A percentile compares a stretch with the other conserved stretches of the same genome.
phyloP scores from a whole-genome alignment of 2,329 filamentous ascomycete genomes.

The Fulvia fulva region DNA sequence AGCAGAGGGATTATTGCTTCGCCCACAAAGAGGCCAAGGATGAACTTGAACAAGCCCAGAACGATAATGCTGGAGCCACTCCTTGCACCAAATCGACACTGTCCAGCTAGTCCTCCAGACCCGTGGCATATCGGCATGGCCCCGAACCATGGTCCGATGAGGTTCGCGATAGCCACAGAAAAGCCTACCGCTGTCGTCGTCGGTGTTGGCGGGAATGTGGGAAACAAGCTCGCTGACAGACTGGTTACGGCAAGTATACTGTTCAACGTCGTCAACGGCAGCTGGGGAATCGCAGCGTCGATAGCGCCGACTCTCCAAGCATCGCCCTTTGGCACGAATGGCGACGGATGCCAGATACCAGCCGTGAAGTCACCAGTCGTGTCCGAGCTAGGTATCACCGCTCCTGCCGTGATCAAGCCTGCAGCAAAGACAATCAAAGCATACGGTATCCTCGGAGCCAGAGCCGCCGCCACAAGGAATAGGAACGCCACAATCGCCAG shows the following conservation, averaged over 20 bases:
- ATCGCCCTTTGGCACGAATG: constrained; percentile 43
- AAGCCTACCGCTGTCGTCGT: constrained; percentile 73
- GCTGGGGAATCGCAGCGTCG: constrained; percentile 73
- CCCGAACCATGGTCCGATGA: constrained; percentile 83
- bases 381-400: constrained; percentile 35
- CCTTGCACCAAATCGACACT: constrained; percentile 86
- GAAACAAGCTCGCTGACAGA: constrained; percentile 72
- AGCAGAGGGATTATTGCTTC: constrained; percentile 69
- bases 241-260: constrained; percentile 85
- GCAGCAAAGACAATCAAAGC: constrained; percentile 68
- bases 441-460: constrained; percentile 67
- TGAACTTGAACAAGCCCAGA: constrained; percentile 70
- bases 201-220: constrained; percentile 52
- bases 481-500: constrained; percentile 74
- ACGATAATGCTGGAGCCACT: constrained; percentile 80
- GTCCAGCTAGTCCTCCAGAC: constrained; percentile 82
- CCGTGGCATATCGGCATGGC: constrained; percentile 96
- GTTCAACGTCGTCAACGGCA: constrained; percentile 88
- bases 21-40: constrained; percentile 72
- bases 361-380: constrained; percentile 40
- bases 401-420: constrained; percentile 61
- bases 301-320: constrained; percentile 54
- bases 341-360: constrained; percentile 56
- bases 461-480: constrained; percentile 64
- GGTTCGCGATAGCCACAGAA: constrained; percentile 79